Conservation (phyloP, 176 grass and related monocot genomes). For the Musa itinerans region DNA sequence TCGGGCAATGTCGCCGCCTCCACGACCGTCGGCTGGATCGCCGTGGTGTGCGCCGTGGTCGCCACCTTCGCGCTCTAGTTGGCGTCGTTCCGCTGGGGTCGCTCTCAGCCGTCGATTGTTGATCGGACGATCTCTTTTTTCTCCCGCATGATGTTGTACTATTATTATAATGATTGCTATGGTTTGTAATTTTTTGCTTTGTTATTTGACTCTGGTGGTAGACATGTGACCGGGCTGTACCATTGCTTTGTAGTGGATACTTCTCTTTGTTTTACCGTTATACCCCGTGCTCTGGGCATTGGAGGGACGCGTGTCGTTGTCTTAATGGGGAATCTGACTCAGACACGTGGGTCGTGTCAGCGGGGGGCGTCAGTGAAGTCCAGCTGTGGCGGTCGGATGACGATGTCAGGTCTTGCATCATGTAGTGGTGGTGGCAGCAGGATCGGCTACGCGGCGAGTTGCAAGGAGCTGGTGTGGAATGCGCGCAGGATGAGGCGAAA, state of each 20-base stretch:
- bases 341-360: no score
- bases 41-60: neutral
- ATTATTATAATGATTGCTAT: neutral
- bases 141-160: neutral
- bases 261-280: neutral
- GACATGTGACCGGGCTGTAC: neutral
- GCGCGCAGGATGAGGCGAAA: no score
- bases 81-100: neutral
- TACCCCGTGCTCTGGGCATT: neutral
- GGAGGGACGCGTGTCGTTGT: neutral
- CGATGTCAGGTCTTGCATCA: no score
- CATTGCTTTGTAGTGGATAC: neutral
- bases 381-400: no score
- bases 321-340: no score
- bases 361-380: no score
- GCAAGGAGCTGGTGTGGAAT: no score
- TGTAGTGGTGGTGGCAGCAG: no score
- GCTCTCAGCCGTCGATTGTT: neutral
- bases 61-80: conserved; percentile 5
- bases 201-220: neutral
- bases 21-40: neutral
- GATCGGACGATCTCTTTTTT: conserved; percentile 5
- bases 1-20: neutral
- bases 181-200: neutral
- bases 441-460: no score